Conservation (phyloP, 805 yeast species). For the Ogataea paradorogensis region DNA sequence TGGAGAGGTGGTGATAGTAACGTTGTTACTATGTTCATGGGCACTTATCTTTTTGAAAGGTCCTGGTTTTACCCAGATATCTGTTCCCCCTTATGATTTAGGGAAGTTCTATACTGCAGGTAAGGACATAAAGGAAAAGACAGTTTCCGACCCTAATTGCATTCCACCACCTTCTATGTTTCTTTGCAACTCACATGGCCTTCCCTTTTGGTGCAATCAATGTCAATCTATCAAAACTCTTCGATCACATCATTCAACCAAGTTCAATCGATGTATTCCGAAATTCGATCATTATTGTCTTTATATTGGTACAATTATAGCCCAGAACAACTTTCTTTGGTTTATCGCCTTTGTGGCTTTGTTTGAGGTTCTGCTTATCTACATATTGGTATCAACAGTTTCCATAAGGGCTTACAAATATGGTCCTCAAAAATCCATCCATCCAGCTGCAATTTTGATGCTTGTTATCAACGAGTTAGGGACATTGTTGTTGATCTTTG, state of each 20-base stretch:
- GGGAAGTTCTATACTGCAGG: neutral
- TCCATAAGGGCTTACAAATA: neutral
- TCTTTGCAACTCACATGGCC: conserved; percentile 68
- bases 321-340: conserved; percentile 57
- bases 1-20: conserved; percentile 29
- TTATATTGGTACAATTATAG: conserved; percentile 74
- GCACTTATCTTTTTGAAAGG: conserved; percentile 44
- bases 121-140: neutral
- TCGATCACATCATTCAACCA: conserved; percentile 68
- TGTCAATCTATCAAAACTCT: conserved; percentile 66
- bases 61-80: conserved; percentile 50
- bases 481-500: conserved; percentile 40
- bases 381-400: conserved; percentile 36
- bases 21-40: conserved; percentile 42
- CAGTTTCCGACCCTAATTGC: neutral
- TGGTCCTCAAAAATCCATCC: neutral
- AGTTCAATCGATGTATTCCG: conserved; percentile 56
- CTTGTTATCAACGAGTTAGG: conserved; percentile 45
- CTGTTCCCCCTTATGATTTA: conserved; percentile 34
- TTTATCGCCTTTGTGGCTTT: conserved; percentile 53
- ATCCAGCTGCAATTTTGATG: conserved; percentile 23
- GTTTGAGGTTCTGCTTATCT: conserved; percentile 37
- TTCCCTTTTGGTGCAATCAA: conserved; percentile 69
- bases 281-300: conserved; percentile 82
- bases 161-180: conserved; percentile 52